Evolutionary conservation across 805 yeast species (phyloP).

Genomic region (Candida nanaspora): DNA sequence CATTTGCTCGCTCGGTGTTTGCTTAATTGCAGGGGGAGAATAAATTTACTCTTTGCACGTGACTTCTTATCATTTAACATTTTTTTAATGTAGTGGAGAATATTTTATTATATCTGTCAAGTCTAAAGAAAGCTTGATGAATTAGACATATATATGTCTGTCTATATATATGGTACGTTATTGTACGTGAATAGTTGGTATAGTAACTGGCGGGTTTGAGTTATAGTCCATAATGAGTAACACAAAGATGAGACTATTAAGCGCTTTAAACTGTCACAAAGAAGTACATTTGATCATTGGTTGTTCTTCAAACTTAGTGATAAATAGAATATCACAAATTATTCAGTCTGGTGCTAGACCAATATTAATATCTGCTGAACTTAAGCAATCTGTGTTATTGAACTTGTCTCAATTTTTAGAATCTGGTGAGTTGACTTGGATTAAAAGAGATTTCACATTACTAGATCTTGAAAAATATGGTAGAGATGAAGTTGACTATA

Average conservation of each 20-base stretch:
- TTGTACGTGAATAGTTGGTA: too few species aligned
- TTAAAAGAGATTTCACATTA: conserved; percentile 26
- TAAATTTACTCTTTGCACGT: background rate
- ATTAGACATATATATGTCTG: too few species aligned
- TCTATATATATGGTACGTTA: too few species aligned
- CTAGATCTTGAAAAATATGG: conserved; percentile 51
- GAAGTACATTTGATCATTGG: conserved; percentile 59
- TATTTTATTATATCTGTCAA: background rate
- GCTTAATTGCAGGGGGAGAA: too few species aligned
- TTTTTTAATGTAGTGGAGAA: background rate
- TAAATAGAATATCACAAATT: conserved; percentile 40
- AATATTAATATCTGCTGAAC: conserved; percentile 32
- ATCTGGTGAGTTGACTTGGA: conserved; percentile 20
- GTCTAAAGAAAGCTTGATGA: background rate
- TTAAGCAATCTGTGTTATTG: background rate
- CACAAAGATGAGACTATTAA: too few species aligned
- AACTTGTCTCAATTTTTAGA: background rate
- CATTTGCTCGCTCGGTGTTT: too few species aligned
- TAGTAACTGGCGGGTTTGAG: too few species aligned
- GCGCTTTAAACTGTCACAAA: conserved; percentile 37
- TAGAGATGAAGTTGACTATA: conserved; percentile 47
- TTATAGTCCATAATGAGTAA: too few species aligned
- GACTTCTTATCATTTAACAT: background rate
- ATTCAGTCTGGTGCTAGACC: conserved; percentile 51
- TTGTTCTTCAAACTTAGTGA: conserved; percentile 31